Base-by-base conservation (phyloP, 2,329 filamentous ascomycete genomes). In the Thielaviopsis musarum region DNA sequence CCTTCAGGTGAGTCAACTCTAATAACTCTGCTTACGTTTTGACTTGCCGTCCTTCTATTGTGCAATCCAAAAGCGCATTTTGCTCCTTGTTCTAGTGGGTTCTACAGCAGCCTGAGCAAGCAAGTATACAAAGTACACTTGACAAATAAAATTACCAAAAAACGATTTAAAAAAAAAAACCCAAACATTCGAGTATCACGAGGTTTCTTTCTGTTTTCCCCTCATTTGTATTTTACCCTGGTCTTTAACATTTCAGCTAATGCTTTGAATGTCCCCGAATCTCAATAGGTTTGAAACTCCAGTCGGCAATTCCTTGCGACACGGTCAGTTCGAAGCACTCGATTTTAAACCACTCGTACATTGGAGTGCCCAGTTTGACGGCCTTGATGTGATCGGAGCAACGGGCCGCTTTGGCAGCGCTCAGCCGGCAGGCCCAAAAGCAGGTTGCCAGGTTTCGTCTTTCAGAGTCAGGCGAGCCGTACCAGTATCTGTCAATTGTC, bases 401-500 rank as follows among this genome's bases (percentile, higher is more conserved):
- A 58, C 75, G 70, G 30, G 80, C 81, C 61, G 81, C 83, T 63
- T 75, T 74, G 65, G 73, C 75, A 45, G 83, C 82, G 66, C 85
- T 80, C 49, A 78, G 73, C 52, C 75, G 74, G 34, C 77, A 78
- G 63, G 80, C 74, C 82, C 83, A 86, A 62, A 86, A 69, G 69
- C 82, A 90, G 55, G 90, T 95, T 52, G 91, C 91, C 66, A 96
- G 71, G 72, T 95, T 95, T 67, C 81, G 76, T 63, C 85, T 77
- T 57, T 85, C 75, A 52, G 70, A 73, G 71, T 94, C 82, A 21
- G 85, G 84, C 38, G 74, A 76, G 1, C 89, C 88, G 70, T 94
- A 95, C 89, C 91, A 95, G 71, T 96, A 95, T 70, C 81, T 84
- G 64, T 19, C 34, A 58, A n/a, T 15, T 19, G 21, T 22, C 22